These are phyloP conservation scores for Penicillium sp. DNA, from an alignment of 2,329 filamentous ascomycete species.

Conservation along the genomic window DNA sequence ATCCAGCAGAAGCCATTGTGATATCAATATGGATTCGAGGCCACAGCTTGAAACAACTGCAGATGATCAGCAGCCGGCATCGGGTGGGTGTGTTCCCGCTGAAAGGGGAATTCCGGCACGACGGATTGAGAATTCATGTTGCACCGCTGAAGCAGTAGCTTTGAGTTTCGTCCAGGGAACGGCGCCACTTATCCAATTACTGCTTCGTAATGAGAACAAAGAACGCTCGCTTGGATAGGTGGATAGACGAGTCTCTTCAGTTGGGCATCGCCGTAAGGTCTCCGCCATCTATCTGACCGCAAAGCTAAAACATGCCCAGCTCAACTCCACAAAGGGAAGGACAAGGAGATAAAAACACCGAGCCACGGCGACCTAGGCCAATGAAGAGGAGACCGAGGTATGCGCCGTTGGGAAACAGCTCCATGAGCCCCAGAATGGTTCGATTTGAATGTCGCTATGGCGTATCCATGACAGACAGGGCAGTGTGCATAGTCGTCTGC, in stretches of 20 bases:
- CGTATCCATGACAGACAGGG: neutral
- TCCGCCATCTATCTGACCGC: neutral
- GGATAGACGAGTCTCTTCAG: neutral
- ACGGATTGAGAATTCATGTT: neutral
- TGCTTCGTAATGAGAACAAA: neutral
- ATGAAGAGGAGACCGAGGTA: neutral
- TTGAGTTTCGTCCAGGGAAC: neutral
- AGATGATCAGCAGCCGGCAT: neutral
- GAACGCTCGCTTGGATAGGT: neutral
- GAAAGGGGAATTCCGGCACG: conserved; percentile 7
- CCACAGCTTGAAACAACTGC: neutral
- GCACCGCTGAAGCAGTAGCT: neutral
- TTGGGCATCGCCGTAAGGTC: neutral
- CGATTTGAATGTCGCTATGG: neutral
- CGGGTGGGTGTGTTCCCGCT: neutral
- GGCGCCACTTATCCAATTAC: neutral
- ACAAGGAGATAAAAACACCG: neutral
- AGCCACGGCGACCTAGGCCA: neutral
- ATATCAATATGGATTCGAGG: neutral
- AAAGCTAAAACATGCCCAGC: neutral
- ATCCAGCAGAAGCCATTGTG: neutral
- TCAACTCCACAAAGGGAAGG: neutral
- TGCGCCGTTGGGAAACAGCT: neutral
- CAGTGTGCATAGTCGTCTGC: neutral
- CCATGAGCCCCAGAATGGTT: neutral